Conservation (phyloP, 208 protist genomes). For the Crithidia brevicula region DNA sequence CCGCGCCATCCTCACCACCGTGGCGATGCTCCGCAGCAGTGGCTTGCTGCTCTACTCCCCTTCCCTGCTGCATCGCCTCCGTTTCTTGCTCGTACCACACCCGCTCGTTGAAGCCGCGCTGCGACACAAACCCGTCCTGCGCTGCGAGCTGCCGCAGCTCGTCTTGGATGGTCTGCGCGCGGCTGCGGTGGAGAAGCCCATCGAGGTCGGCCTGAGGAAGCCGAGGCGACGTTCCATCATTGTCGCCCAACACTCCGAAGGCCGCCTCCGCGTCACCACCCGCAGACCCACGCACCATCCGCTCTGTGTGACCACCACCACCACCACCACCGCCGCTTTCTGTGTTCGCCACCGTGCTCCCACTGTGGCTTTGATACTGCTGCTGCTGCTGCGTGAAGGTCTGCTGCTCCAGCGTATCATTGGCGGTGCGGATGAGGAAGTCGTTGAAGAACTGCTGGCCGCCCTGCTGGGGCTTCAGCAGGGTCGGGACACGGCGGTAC, state of each 20-base stretch:
- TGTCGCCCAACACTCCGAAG: neutral
- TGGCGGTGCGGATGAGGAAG: slow-evolving; percentile 78
- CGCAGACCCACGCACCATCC: neutral
- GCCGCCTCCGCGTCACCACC: neutral
- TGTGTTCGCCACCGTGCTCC: neutral
- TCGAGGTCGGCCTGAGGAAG: slow-evolving; percentile 75
- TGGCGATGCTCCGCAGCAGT: too few relatives aligned
- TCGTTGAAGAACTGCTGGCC: slow-evolving; percentile 87
- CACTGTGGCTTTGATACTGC: neutral
- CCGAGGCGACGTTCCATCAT: slow-evolving; percentile 26
- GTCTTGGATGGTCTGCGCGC: slow-evolving; percentile 40
- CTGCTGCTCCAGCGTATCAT: slow-evolving; percentile 43
- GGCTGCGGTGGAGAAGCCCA: slow-evolving; percentile 44
- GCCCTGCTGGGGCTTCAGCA: slow-evolving; percentile 86
- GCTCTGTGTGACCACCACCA: neutral
- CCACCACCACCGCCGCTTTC: neutral
- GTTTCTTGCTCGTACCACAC: slow-evolving; percentile 77
- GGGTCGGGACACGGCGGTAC: slow-evolving; percentile 77
- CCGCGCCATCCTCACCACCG: neutral
- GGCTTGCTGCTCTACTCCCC: neutral
- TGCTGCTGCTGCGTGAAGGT: slow-evolving; percentile 25
- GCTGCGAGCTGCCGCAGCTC: slow-evolving; percentile 66
- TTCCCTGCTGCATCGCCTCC: neutral
- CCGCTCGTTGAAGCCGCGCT: slow-evolving; percentile 84
- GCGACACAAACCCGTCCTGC: slow-evolving; percentile 59